Base-by-base conservation (phyloP, 192 early-diverging fungal species). In the Coemansia biformis region DNA sequence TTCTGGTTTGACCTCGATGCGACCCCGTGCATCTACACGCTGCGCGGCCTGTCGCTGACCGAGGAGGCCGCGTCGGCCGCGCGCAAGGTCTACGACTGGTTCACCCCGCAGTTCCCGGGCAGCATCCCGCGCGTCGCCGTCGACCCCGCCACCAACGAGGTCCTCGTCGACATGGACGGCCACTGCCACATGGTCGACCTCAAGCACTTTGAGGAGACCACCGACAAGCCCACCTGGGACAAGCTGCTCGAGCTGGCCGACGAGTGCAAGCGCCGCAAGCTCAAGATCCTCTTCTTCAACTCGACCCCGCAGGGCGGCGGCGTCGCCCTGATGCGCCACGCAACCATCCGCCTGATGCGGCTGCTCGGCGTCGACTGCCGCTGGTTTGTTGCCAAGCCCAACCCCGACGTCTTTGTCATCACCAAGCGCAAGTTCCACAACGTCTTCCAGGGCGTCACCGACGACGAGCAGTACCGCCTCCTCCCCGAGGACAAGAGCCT, bases 361-460 rank as follows among this genome's bases (percentile, higher is more conserved):
- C 56, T 90, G 26, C 75, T 87, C 21, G 77, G 66, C 26, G 70
- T 91, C 13, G 78, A 88, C 57, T 79, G 72, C 34, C 80, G 81
- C 49, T 85, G 82, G 87, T 89, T 76, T 66, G 88, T 90, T 5
- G 78, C 83, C 50, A 84, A 86, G 48, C 89, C 89, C 33, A 87
- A 86, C 46, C 87, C 87, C 14, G 85, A 86, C 34, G 82, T 91
- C 5, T 91, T 90, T 72, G 82, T 88, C 56, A 87, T 90, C 33
- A 91, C 89, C 37, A 91, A 91, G 67, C 74, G 86, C 54, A 88
- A 89, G 59, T 89, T 91, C 59, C 89, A 91, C 67, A 91, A 91
- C 53, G 83, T 90, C 9, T 70, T 90, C 40, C 89, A 91, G 73
- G 88, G 89, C 43, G 88, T 91, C 15, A 83, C 78, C 3, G 74